These are phyloP conservation scores for Datisca glomerata DNA, from an alignment of 306 rosid genomes.

Conservation along the genomic window DNA sequence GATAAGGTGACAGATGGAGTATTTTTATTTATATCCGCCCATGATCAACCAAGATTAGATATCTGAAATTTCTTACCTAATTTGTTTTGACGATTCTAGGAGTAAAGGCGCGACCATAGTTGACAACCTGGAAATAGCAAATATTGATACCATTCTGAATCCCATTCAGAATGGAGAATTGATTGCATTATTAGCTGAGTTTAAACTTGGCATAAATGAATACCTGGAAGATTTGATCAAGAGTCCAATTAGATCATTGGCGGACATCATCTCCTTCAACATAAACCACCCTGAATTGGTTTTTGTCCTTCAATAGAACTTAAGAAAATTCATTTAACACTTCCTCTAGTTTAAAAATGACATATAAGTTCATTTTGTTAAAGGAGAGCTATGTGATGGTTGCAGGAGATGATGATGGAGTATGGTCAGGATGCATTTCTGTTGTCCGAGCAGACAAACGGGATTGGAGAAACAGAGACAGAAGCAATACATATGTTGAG, in stretches of 20 bases:
- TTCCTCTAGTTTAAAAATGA: too few species aligned
- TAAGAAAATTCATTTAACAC: too few species aligned
- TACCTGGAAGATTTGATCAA: slow-evolving; percentile 29
- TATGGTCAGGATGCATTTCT: slow-evolving; percentile 25
- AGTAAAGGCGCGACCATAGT: slow-evolving; percentile 44
- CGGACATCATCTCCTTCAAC: slow-evolving; percentile 48
- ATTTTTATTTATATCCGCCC: too few species aligned
- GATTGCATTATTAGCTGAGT: slow-evolving; percentile 21
- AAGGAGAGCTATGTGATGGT: too few species aligned
- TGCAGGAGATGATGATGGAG: slow-evolving; percentile 21
- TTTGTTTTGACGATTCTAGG: slow-evolving; percentile 23
- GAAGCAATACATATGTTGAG: slow-evolving; percentile 13
- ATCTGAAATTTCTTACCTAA: too few species aligned
- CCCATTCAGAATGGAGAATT: slow-evolving; percentile 24
- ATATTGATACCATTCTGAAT: slow-evolving; percentile 21
- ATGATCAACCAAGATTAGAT: too few species aligned
- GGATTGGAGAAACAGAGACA: slow-evolving; percentile 12
- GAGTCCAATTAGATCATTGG: slow-evolving; percentile 42
- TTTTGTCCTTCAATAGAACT: too few species aligned
- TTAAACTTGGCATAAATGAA: slow-evolving; percentile 31
- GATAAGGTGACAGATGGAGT: too few species aligned
- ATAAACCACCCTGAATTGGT: slow-evolving; percentile 15
- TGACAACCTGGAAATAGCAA: slow-evolving; percentile 47
- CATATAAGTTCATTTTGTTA: too few species aligned
- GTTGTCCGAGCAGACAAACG: slow-evolving; percentile 15